Conservation (phyloP, 208 protist species). For the Leishmania braziliensis region DNA sequence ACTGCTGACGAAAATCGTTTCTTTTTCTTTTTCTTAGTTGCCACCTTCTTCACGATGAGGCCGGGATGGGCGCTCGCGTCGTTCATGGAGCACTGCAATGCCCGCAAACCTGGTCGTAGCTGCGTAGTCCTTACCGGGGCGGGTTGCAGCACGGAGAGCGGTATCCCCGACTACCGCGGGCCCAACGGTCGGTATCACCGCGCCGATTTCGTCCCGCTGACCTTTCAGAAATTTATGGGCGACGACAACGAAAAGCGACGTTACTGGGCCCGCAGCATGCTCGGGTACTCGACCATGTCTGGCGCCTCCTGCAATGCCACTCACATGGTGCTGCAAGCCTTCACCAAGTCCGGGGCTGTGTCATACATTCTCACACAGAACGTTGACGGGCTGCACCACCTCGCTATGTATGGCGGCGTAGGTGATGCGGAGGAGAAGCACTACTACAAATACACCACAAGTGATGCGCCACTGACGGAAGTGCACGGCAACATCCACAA, state of each 20-base stretch:
- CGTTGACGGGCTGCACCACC: conserved; percentile 85
- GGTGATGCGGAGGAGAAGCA: conserved; percentile 33
- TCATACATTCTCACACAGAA: conserved; percentile 77
- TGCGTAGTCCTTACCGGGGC: conserved; percentile 74
- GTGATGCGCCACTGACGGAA: conserved; percentile 49
- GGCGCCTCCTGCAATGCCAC: conserved; percentile 62
- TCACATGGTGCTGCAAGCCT: conserved; percentile 56
- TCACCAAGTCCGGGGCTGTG: conserved; percentile 40
- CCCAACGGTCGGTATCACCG: conserved; percentile 72
- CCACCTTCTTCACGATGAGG: conserved; percentile 10
- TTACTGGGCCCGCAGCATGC: conserved; percentile 83
- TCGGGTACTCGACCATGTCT: conserved; percentile 62
- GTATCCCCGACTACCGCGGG: conserved; percentile 81
- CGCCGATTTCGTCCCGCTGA: conserved; percentile 69
- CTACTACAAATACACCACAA: conserved; percentile 52
- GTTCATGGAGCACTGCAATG: conserved; percentile 34
- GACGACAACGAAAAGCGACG: conserved; percentile 66
- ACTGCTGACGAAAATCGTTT: background rate
- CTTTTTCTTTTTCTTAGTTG: background rate
- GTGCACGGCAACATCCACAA: conserved; percentile 82
- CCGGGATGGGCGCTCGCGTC: conserved; percentile 18
- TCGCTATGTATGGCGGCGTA: conserved; percentile 55
- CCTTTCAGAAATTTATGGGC: conserved; percentile 64
- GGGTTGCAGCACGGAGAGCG: conserved; percentile 87
- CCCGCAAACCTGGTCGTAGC: conserved; percentile 7